A percentile compares a stretch with the other conserved stretches of the same genome.
phyloP scores from a whole-genome alignment of 108 stramenopile species.

The Schizochytrium sp. region DNA sequence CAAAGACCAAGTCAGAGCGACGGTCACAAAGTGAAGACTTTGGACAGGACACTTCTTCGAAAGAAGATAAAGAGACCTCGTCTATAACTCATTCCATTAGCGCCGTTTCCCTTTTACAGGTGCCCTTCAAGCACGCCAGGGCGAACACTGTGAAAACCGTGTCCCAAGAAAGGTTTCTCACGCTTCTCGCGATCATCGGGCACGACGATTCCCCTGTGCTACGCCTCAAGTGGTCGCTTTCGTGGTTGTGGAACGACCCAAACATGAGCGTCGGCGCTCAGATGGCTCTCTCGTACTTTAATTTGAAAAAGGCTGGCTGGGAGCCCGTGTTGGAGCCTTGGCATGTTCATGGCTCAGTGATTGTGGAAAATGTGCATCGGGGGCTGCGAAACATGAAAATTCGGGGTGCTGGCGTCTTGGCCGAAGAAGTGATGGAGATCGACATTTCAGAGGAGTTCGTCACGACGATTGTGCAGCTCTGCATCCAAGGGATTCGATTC shows the following conservation, averaged over 20 bases:
- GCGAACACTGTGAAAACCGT: not conserved
- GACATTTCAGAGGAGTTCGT: not conserved
- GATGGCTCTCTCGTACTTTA: not conserved
- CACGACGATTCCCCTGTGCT: not conserved
- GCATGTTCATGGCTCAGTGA: not conserved
- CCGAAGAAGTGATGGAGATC: not conserved
- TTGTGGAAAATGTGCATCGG: not conserved
- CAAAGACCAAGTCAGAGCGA: too few species aligned
- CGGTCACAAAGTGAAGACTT: too few species aligned
- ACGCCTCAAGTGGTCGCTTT: not conserved
- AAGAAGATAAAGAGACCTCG: too few species aligned
- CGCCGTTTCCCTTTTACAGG: not conserved
- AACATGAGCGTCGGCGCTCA: not conserved
- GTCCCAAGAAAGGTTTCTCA: not conserved
- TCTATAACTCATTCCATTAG: not conserved
- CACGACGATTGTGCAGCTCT: not conserved
- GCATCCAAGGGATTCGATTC: not conserved
- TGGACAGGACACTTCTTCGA: too few species aligned
- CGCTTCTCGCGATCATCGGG: not conserved
- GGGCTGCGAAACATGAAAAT: not conserved
- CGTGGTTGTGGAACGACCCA: not conserved
- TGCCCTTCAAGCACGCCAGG: not conserved
- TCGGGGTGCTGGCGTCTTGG: not conserved
- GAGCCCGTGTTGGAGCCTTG: constrained; percentile 10
- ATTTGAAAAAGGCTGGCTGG: not conserved